These are phyloP conservation scores for Macrolepiota albuminosa DNA, from an alignment of 768 basidiomycete species.

Conservation along the genomic window DNA sequence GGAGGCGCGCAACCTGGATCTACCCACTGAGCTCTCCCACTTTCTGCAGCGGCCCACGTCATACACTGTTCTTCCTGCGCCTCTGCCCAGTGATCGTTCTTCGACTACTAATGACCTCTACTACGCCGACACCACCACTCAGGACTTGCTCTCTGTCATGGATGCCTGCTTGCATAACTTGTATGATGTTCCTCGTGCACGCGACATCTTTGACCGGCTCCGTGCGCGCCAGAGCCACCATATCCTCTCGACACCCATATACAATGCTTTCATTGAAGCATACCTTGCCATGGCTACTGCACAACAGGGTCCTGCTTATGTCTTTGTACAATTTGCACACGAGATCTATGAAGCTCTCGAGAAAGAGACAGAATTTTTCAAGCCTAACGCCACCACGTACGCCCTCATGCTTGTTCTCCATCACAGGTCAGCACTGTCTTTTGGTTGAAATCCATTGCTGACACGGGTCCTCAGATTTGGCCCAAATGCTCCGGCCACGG, in stretches of 20 bases:
- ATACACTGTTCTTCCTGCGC: slow-evolving; percentile 62
- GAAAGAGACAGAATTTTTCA: slow-evolving; percentile 35
- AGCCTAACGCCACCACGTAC: slow-evolving; percentile 57
- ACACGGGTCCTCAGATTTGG: slow-evolving; percentile 27
- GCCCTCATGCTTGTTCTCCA: slow-evolving; percentile 62
- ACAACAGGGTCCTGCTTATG: slow-evolving; percentile 36
- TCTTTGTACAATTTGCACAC: slow-evolving; percentile 64
- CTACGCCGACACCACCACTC: slow-evolving; percentile 61
- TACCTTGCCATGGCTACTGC: slow-evolving; percentile 54
- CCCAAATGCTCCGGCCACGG: slow-evolving; percentile 24
- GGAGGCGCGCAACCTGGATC: slow-evolving; percentile 1
- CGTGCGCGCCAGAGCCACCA: slow-evolving; percentile 30
- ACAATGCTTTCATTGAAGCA: slow-evolving; percentile 64
- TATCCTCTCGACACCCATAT: slow-evolving; percentile 41
- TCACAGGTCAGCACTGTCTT: slow-evolving; percentile 36
- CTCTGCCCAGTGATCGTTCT: slow-evolving; percentile 46
- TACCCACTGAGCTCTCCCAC: slow-evolving; percentile 35
- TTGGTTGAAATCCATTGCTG: neutral
- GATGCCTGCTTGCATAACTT: slow-evolving; percentile 76
- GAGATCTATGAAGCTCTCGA: slow-evolving; percentile 58
- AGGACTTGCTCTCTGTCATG: slow-evolving; percentile 73
- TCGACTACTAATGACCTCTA: slow-evolving; percentile 42
- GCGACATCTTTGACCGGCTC: slow-evolving; percentile 63
- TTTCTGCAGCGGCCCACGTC: slow-evolving; percentile 45
- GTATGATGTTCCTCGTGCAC: slow-evolving; percentile 75